phyloP scores from a whole-genome alignment of 306 rosid species.

The Vicia villosa region DNA sequence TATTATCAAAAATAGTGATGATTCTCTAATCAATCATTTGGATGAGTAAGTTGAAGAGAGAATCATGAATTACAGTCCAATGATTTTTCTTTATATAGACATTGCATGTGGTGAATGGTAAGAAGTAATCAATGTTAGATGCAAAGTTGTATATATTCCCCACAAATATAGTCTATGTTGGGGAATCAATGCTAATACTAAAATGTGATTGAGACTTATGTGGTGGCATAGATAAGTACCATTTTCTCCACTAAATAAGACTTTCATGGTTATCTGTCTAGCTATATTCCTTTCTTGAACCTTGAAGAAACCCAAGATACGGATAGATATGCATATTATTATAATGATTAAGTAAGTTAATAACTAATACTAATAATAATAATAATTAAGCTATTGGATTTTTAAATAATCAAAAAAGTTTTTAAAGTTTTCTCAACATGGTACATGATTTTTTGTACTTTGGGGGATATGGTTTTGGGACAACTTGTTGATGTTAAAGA shows the following conservation, averaged over 20 bases:
- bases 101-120: conserved; percentile 35
- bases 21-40: conserved; percentile 35
- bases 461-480: background rate
- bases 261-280: conserved; percentile 20
- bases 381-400: background rate
- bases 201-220: conserved; percentile 36
- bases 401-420: background rate
- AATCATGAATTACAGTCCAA: conserved; percentile 35
- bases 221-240: conserved; percentile 31
- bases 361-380: background rate
- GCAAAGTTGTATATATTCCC: conserved; percentile 43
- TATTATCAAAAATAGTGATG: conserved; percentile 12
- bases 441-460: conserved; percentile 26
- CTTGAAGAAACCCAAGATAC: conserved; percentile 4
- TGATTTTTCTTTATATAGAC: conserved; percentile 30
- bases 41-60: conserved; percentile 30
- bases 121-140: conserved; percentile 27
- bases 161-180: conserved; percentile 24
- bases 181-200: conserved; percentile 40
- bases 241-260: conserved; percentile 30
- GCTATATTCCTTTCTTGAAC: conserved; percentile 26
- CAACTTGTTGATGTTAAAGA: conserved; percentile 1
- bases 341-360: background rate
- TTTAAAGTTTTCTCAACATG: background rate
- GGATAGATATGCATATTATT: conserved; percentile 7